Conservation (phyloP, 2,329 filamentous ascomycete species). For the Trichoderma asperellum region DNA sequence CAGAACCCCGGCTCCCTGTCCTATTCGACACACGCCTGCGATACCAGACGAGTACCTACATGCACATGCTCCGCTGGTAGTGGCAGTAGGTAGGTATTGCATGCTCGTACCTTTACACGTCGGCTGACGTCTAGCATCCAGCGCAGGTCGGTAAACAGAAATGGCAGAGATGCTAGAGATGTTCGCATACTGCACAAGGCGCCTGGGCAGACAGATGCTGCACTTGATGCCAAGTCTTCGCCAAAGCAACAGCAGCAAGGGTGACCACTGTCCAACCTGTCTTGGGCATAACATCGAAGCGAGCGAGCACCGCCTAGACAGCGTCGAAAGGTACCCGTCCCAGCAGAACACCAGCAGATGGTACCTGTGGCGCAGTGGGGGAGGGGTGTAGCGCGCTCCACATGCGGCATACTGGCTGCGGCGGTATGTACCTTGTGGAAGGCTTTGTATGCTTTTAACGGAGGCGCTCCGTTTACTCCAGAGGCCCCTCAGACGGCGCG, state of each 20-base stretch:
- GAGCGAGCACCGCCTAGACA: neutral
- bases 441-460: neutral
- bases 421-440: neutral
- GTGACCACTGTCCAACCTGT: neutral
- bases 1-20: conserved; percentile 20
- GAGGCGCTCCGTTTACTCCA: conserved; percentile 17
- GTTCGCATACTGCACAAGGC: conserved; percentile 6
- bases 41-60: neutral
- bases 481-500: conserved; percentile 16
- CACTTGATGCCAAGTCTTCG: neutral
- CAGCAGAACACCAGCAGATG: neutral
- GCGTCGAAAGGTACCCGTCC: neutral
- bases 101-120: neutral
- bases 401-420: neutral
- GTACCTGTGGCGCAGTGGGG: conserved; percentile 18
- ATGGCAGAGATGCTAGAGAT: neutral
- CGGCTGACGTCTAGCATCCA: neutral
- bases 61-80: neutral
- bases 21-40: conserved; percentile 12
- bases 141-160: neutral
- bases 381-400: conserved; percentile 16
- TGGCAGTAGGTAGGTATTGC: neutral
- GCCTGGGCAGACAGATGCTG: neutral
- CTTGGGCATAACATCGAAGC: neutral
- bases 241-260: neutral